Conservation (phyloP, 768 basidiomycete genomes). For the Russula vinacea region DNA sequence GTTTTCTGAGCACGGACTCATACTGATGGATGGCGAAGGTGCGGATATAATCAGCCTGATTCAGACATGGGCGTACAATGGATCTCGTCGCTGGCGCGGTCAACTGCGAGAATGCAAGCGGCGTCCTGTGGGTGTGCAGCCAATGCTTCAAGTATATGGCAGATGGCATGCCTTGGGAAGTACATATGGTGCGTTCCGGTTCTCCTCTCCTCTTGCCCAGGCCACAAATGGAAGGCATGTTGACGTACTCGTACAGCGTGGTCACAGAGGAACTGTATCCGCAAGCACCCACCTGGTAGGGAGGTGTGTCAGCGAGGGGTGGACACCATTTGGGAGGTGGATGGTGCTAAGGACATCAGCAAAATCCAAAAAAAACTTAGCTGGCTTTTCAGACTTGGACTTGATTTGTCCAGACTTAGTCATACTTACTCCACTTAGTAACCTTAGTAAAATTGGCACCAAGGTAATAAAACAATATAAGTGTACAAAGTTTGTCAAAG, state of each 20-base stretch:
- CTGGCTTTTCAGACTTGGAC: no score
- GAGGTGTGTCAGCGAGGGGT: slow-evolving; percentile 90
- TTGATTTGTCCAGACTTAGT: no score
- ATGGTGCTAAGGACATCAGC: slow-evolving; percentile 81
- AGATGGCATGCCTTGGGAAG: slow-evolving; percentile 65
- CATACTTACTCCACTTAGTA: no score
- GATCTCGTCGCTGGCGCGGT: slow-evolving; percentile 68
- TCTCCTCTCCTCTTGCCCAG: background rate
- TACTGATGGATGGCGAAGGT: slow-evolving; percentile 59
- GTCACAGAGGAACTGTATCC: slow-evolving; percentile 60
- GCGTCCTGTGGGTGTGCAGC: slow-evolving; percentile 79
- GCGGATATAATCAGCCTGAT: slow-evolving; percentile 48
- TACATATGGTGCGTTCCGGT: slow-evolving; percentile 52
- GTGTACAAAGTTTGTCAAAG: no score
- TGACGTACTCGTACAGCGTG: background rate
- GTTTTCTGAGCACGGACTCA: no score
- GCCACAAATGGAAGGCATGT: background rate
- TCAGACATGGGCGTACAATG: slow-evolving; percentile 65
- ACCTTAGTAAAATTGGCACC: no score
- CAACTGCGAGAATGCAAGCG: slow-evolving; percentile 45
- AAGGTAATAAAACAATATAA: no score
- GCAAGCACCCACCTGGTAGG: slow-evolving; percentile 75
- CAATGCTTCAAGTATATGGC: slow-evolving; percentile 97
- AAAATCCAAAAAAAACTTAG: no score
- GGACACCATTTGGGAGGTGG: slow-evolving; percentile 93